These are phyloP conservation scores for Trypethelium eluteriae DNA, from an alignment of 495 filamentous ascomycete species.

Conservation along the genomic window DNA sequence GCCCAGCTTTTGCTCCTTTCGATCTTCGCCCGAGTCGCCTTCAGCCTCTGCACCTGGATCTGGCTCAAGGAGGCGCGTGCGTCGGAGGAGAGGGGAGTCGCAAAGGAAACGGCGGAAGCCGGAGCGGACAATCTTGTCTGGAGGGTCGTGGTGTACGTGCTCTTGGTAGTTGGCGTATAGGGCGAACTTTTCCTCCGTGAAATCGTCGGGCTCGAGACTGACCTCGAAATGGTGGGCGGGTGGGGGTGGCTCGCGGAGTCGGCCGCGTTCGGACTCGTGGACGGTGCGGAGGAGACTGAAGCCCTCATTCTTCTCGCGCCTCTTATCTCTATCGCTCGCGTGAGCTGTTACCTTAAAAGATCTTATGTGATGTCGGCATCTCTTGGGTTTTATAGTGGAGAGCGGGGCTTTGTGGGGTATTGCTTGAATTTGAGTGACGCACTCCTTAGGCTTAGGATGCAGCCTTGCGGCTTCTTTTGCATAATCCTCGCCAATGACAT, in stretches of 20 bases:
- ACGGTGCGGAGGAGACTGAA: constrained; percentile 68
- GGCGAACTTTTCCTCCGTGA: constrained; percentile 78
- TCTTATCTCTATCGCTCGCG: constrained; percentile 52
- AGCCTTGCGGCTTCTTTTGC: constrained; percentile 61
- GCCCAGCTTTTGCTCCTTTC: constrained; percentile 55
- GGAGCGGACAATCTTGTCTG: constrained; percentile 53
- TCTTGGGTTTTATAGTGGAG: constrained; percentile 7
- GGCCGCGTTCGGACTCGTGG: constrained; percentile 60
- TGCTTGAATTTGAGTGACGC: constrained; percentile 22
- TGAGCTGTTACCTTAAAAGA: neutral
- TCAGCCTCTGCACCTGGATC: constrained; percentile 35
- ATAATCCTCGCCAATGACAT: constrained; percentile 73
- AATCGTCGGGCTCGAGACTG: constrained; percentile 67
- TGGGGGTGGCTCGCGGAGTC: constrained; percentile 48
- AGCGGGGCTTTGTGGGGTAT: neutral
- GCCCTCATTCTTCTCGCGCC: constrained; percentile 53
- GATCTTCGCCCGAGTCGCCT: neutral
- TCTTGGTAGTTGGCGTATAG: constrained; percentile 84
- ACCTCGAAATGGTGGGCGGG: constrained; percentile 76
- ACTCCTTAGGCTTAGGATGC: constrained; percentile 71
- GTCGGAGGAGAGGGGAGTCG: constrained; percentile 58
- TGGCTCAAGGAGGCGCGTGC: constrained; percentile 21
- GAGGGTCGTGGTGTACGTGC: constrained; percentile 66
- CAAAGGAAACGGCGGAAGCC: constrained; percentile 85
- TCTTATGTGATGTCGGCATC: constrained; percentile 17